phyloP scores from a whole-genome alignment of 495 filamentous ascomycete species.

The Articulospora tetracladia region DNA sequence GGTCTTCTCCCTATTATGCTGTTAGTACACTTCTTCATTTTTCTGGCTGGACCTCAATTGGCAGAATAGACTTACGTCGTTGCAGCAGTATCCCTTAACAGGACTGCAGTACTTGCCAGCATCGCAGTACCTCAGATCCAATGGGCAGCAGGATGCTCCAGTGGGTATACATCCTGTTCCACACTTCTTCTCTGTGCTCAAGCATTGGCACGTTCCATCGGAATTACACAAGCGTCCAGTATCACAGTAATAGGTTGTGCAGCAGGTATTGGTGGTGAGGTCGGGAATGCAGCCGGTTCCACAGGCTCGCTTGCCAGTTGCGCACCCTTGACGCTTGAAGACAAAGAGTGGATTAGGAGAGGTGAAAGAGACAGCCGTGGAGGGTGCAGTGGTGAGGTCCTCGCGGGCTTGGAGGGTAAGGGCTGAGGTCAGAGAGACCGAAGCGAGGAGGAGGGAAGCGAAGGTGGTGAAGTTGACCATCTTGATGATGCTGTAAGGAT shows the following conservation, averaged over 20 bases:
- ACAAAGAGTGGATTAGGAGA: neutral
- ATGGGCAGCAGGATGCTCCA: neutral
- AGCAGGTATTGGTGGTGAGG: neutral
- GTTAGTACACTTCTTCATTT: neutral
- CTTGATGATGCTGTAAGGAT: neutral
- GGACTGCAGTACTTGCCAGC: neutral
- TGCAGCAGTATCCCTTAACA: neutral
- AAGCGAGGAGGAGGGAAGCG: neutral
- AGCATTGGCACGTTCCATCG: neutral
- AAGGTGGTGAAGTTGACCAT: neutral
- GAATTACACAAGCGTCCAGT: neutral
- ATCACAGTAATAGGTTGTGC: neutral
- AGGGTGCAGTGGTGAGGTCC: neutral
- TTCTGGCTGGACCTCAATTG: too few species aligned
- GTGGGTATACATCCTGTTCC: neutral
- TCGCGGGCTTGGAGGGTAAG: neutral
- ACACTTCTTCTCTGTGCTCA: neutral
- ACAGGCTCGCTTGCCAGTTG: neutral
- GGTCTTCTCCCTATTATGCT: neutral
- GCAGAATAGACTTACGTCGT: neutral
- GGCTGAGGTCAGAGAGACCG: neutral
- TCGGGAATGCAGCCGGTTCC: neutral
- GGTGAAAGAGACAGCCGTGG: neutral
- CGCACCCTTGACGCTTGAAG: neutral
- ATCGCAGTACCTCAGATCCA: neutral